A percentile compares a stretch with the other conserved stretches of the same genome.
Conservation (phyloP, 2,329 filamentous ascomycete species). For the Alternaria burnsii region DNA sequence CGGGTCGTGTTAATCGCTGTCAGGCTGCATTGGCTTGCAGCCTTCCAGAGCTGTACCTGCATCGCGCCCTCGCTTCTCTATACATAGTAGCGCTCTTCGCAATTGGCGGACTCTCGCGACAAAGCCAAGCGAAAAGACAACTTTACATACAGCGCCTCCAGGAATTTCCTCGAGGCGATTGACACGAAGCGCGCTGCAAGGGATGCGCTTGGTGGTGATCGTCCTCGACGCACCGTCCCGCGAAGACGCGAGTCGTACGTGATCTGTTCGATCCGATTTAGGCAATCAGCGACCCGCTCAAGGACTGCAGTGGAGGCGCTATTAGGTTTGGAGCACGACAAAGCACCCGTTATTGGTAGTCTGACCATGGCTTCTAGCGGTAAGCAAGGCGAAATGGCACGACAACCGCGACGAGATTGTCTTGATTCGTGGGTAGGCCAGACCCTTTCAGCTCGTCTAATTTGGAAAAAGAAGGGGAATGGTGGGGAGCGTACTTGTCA, state of each 20-base stretch:
- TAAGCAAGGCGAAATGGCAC: constrained; percentile 19
- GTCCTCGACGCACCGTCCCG: constrained; percentile 6
- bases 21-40: background rate
- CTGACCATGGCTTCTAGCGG: constrained; percentile 16
- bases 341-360: constrained; percentile 21
- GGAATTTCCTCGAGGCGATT: constrained; percentile 1
- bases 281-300: constrained; percentile 11
- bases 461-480: constrained; percentile 9
- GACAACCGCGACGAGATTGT: constrained; percentile 8
- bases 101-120: background rate
- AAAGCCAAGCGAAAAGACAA: background rate
- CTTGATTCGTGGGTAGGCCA: constrained; percentile 23
- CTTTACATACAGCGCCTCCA: background rate
- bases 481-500: constrained; percentile 12
- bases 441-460: background rate
- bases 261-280: background rate
- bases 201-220: constrained; percentile 7
- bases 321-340: constrained; percentile 14
- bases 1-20: background rate
- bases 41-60: background rate
- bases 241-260: constrained; percentile 12
- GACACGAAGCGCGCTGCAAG: constrained; percentile 1
- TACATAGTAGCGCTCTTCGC: constrained; percentile 3
- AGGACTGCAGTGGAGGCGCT: constrained; percentile 14
- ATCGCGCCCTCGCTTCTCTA: constrained; percentile 2